A percentile compares a stretch with the other conserved stretches of the same genome.
Evolutionary conservation across 2,329 filamentous ascomycete genomes (phyloP).

Genomic region (Trichoderma lentiforme): DNA sequence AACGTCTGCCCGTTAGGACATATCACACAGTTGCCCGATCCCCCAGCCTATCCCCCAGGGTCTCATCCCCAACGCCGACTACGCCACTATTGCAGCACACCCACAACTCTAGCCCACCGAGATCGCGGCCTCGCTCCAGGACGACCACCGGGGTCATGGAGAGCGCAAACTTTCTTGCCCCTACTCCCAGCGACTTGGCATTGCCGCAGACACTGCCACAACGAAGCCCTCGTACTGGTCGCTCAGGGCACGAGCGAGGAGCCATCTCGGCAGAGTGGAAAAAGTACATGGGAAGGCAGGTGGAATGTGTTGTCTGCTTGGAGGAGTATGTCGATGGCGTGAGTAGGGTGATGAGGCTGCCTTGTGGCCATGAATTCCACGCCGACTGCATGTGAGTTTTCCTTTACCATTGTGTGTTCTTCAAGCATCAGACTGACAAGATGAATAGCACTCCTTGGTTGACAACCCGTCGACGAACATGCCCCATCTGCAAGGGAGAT

Average conservation of each 20-base stretch:
- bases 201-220: conserved; percentile 26
- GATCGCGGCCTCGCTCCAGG: conserved; percentile 60
- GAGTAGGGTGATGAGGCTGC: conserved; percentile 92
- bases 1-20: conserved; percentile 88
- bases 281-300: conserved; percentile 64
- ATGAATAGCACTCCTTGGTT: conserved; percentile 82
- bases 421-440: conserved; percentile 23
- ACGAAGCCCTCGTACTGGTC: conserved; percentile 29
- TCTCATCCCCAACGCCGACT: conserved; percentile 68
- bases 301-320: conserved; percentile 93
- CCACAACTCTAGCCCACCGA: conserved; percentile 43
- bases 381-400: conserved; percentile 91
- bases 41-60: conserved; percentile 50
- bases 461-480: conserved; percentile 91
- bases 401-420: background rate
- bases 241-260: conserved; percentile 48
- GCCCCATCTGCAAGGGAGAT: conserved; percentile 97
- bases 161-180: conserved; percentile 44
- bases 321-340: conserved; percentile 96
- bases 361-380: conserved; percentile 97
- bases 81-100: conserved; percentile 73
- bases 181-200: conserved; percentile 42
- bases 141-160: conserved; percentile 61
- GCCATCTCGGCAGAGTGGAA: conserved; percentile 54
- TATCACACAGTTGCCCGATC: conserved; percentile 79